A percentile compares a stretch with the other conserved stretches of the same genome.
Evolutionary conservation across 768 basidiomycete genomes (phyloP).

Genomic region (Filobasidium floriforme): DNA sequence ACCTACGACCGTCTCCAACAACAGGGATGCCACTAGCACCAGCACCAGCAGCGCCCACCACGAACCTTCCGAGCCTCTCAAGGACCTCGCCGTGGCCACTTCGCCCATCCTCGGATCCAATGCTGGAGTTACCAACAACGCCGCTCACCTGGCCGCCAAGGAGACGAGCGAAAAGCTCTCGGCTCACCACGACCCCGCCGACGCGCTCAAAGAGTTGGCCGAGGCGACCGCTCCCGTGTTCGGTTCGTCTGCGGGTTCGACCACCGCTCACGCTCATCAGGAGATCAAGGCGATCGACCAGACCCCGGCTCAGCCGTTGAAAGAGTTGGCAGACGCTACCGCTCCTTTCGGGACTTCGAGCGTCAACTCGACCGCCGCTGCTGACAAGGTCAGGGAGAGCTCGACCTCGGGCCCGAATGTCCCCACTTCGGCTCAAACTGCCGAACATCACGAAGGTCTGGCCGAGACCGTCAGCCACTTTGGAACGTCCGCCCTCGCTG

Average conservation of each 20-base stretch:
- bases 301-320: neutral
- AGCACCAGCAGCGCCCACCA: neutral
- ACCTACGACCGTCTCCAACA: constrained; percentile 11
- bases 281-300: neutral
- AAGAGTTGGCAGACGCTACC: constrained; percentile 4
- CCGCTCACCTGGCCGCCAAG: neutral
- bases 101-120: neutral
- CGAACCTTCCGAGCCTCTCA: constrained; percentile 11
- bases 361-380: neutral
- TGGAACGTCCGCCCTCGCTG: constrained; percentile 29
- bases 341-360: neutral
- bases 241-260: constrained; percentile 1
- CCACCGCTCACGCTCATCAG: neutral
- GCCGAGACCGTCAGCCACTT: constrained; percentile 10
- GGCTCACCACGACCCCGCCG: constrained; percentile 6
- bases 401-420: neutral
- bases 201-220: constrained; percentile 7
- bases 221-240: constrained; percentile 5
- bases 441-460: neutral
- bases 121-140: neutral
- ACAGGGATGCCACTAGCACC: neutral
- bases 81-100: constrained; percentile 7
- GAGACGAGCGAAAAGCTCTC: constrained; percentile 1
- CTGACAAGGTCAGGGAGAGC: neutral
- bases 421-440: neutral